Evolutionary conservation across 140 eudicot genomes (phyloP), one percentile per base, ranked within the genome.

Genomic region (Erigeron philadelphicus): DNA sequence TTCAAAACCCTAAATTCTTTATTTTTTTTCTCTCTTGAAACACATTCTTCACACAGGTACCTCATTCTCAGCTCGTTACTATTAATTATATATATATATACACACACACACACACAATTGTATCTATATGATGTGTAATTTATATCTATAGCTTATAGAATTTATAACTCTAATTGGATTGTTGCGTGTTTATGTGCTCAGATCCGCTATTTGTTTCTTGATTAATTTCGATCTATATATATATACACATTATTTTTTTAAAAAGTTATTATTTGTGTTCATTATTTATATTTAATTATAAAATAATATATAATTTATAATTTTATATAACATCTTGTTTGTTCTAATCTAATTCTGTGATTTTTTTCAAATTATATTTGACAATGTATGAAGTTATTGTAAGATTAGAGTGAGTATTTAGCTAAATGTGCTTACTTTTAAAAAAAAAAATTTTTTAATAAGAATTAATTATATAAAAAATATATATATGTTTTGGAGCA

Each of bases 11-110:
- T 78, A 78, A 72, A 2, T 31, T 31, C 4, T 31, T 31, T 31
- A 1, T 31, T 31, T 60, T 46, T 42, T 61, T 59, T 68, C 73
- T 58, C 73, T 72, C 78, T 47, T 61, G 57, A 15, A 31, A 31
- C 57, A 42, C 81, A 78, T 78, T 72, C 46, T 40, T 65, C 74
- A 49, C 77, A 72, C 77, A 72, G 81, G 82, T 78, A 78, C 41
- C 25, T 17, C 38, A 38, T 58, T 76, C 71, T 65, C 43, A 48
- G 56, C 54, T 77, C 73, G n/a, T 12, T 35, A 9, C 42, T n/a
- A 12, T 25, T 9, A 54, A 17, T 25, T 9, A 54, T 62, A 9
- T 42, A 17, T 64, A 56, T 43, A 12, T 75, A 47, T 38, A 38
- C 67, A 17, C 31, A 67, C 18, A 56, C 52, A 12, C 67, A 47